Conservation (phyloP, 1,284 basidiomycete genomes). For the Ustilago cynodontis region DNA sequence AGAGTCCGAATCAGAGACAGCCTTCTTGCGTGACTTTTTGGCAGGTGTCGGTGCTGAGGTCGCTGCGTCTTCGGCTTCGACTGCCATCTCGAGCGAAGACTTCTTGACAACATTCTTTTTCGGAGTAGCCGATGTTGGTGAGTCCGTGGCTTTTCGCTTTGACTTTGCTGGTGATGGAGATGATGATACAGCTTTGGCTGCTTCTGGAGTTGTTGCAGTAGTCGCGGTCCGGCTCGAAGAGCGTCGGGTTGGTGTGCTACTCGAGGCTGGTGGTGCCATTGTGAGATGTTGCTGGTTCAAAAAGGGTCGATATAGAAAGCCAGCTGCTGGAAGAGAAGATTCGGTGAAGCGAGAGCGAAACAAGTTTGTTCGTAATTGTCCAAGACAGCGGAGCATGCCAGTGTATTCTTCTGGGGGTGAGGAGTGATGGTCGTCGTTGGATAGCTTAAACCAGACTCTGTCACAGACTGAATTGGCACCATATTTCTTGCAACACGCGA, state of each 20-base stretch:
- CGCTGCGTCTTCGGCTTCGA: neutral
- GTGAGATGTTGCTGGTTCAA: neutral
- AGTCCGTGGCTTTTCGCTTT: conserved; percentile 32
- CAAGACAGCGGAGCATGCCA: conserved; percentile 9
- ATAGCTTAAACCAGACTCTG: neutral
- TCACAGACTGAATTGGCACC: neutral
- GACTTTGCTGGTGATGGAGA: conserved; percentile 18
- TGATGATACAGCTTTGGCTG: neutral
- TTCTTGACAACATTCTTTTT: conserved; percentile 6
- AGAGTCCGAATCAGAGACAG: conserved; percentile 35
- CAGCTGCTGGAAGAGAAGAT: neutral
- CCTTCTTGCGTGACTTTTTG: conserved; percentile 45
- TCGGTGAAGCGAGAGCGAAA: neutral
- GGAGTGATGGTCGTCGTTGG: neutral
- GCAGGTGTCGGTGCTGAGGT: conserved; percentile 8
- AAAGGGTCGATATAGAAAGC: neutral
- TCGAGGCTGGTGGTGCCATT: conserved; percentile 18
- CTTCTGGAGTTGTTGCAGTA: neutral
- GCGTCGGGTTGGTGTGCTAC: conserved; percentile 11
- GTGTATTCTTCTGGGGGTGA: neutral
- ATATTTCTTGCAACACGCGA: too few relatives aligned
- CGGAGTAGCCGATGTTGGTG: conserved; percentile 5
- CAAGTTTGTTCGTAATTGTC: neutral
- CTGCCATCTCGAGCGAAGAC: neutral
- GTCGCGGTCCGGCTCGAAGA: conserved; percentile 22